Evolutionary conservation across 257 asterid genomes (phyloP).

Genomic region (Solanum boliviense): DNA sequence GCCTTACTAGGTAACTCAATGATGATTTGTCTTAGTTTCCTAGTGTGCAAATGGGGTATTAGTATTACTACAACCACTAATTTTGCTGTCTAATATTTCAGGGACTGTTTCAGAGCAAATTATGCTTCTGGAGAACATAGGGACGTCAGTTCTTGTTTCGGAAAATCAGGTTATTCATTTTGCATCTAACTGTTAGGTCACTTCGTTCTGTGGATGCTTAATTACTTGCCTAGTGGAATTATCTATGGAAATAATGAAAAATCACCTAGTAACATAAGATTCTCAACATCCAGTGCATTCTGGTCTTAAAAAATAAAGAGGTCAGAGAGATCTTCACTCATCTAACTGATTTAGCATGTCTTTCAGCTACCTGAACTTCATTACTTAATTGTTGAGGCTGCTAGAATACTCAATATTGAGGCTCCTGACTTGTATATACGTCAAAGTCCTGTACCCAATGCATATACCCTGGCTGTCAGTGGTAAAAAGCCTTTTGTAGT

Average conservation of each 20-base stretch:
- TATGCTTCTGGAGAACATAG: slow-evolving; percentile 96
- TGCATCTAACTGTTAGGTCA: not conserved
- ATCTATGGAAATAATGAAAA: not conserved
- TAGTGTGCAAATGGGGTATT: not conserved
- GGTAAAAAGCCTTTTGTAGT: slow-evolving; percentile 95
- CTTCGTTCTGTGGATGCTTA: not conserved
- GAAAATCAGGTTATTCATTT: slow-evolving; percentile 50
- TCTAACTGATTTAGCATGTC: not conserved
- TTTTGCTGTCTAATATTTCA: slow-evolving; percentile 5
- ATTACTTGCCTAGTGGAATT: not conserved
- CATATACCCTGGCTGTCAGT: slow-evolving; percentile 84
- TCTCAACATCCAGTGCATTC: not conserved
- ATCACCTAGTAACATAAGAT: not conserved
- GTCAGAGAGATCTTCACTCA: not conserved
- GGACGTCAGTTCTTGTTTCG: slow-evolving; percentile 82
- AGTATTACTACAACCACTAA: not conserved
- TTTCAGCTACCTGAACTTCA: slow-evolving; percentile 83
- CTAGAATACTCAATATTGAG: slow-evolving; percentile 50
- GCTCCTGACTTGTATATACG: slow-evolving; percentile 83
- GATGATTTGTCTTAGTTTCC: not conserved
- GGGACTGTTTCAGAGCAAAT: slow-evolving; percentile 87
- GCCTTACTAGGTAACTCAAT: slow-evolving; percentile 58
- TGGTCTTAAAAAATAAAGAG: not conserved
- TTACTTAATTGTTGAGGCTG: slow-evolving; percentile 68
- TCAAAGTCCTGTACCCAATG: slow-evolving; percentile 90